Percentiles rank a stretch among this genome's conserved stretches.
phyloP scores from a whole-genome alignment of 2,329 filamentous ascomycete genomes.

The Talaromyces sp. region DNA sequence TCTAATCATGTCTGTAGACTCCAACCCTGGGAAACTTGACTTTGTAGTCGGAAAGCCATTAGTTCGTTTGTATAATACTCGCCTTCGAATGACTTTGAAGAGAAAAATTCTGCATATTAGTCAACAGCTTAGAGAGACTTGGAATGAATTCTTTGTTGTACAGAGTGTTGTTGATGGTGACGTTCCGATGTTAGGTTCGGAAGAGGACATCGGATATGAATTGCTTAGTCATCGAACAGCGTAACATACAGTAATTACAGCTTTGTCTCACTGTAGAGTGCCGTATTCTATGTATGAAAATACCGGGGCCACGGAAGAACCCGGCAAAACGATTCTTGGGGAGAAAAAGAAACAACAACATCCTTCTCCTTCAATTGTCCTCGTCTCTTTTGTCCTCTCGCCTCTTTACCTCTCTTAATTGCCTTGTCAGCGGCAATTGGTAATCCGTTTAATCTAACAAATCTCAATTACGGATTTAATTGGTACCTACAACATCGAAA shows the following conservation, averaged over 20 bases:
- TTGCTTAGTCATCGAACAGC: neutral
- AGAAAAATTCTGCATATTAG: neutral
- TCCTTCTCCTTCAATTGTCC: neutral
- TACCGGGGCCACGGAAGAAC: conserved; percentile 8
- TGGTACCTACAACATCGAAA: conserved; percentile 8
- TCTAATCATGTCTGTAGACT: neutral
- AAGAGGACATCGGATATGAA: neutral
- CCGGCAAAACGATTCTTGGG: neutral
- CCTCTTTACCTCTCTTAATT: neutral
- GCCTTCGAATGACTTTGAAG: neutral
- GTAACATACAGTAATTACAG: neutral
- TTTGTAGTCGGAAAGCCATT: neutral
- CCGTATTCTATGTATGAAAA: neutral
- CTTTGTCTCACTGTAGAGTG: too few relatives aligned
- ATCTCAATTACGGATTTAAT: conserved; percentile 1
- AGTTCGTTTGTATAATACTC: neutral
- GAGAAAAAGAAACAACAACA: neutral
- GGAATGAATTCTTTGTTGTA: neutral
- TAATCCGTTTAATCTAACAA: neutral
- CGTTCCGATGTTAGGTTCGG: neutral
- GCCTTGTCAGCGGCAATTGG: conserved; percentile 8
- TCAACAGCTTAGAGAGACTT: neutral
- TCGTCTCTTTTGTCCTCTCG: neutral
- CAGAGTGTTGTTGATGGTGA: neutral
- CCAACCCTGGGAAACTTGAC: neutral